A percentile compares a stretch with the other conserved stretches of the same genome.
These are phyloP conservation scores for Cystobasidium sp. DNA, from an alignment of 1,284 basidiomycete genomes.

Conservation along the genomic window DNA sequence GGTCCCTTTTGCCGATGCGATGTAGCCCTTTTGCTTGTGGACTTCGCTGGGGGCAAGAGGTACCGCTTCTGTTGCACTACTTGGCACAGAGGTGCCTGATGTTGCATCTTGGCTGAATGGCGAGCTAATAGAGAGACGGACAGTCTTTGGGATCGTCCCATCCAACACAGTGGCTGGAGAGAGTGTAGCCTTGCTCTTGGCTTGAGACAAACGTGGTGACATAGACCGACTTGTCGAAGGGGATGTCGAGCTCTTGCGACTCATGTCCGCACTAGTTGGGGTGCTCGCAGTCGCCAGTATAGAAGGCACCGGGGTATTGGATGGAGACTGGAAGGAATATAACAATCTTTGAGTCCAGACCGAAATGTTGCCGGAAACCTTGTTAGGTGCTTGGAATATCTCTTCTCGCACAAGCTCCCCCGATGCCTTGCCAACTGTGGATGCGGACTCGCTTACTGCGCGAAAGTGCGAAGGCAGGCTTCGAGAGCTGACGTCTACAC, in stretches of 20 bases:
- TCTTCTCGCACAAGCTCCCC: not conserved
- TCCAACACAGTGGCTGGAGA: constrained; percentile 28
- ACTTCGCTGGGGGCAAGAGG: constrained; percentile 1
- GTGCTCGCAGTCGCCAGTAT: constrained; percentile 3
- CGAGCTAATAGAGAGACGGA: not conserved
- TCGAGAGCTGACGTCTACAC: not conserved
- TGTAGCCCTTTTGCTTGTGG: constrained; percentile 37
- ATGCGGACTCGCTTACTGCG: constrained; percentile 41
- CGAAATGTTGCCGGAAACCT: constrained; percentile 34
- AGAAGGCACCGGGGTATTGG: not conserved
- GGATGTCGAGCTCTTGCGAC: constrained; percentile 10
- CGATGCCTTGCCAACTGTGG: constrained; percentile 20
- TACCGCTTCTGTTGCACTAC: constrained; percentile 12
- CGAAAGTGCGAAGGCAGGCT: constrained; percentile 16
- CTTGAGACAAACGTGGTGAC: not conserved
- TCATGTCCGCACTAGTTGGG: constrained; percentile 23
- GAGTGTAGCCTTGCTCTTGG: constrained; percentile 18
- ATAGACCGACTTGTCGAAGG: constrained; percentile 13
- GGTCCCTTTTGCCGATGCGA: constrained; percentile 45
- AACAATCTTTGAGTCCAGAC: constrained; percentile 27
- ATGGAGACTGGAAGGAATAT: constrained; percentile 4
- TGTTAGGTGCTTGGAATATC: constrained; percentile 9
- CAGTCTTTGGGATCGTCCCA: not conserved
- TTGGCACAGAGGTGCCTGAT: not conserved
- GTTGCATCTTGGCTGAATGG: constrained; percentile 1